Conservation (phyloP, 768 basidiomycete genomes). For the Suillus placidus region DNA sequence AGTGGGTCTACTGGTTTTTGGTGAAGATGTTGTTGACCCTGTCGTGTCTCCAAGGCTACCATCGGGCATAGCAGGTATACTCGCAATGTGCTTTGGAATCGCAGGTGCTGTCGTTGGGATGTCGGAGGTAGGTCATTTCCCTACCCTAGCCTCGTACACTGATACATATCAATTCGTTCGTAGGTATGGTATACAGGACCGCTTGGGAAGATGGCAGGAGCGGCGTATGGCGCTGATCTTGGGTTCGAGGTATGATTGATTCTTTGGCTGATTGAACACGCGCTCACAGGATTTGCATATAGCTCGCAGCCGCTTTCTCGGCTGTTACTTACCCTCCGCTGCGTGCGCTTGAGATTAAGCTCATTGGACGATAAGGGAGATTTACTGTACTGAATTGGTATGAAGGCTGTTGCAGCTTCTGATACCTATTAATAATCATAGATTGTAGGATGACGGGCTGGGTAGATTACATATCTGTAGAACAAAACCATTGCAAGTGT, state of each 20-base stretch:
- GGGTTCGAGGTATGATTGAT: slow-evolving; percentile 50
- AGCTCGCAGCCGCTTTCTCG: slow-evolving; percentile 50
- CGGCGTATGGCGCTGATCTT: slow-evolving; percentile 38
- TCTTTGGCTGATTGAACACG: not conserved
- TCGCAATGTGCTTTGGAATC: slow-evolving; percentile 49
- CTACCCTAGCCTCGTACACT: not conserved
- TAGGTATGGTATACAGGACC: slow-evolving; percentile 55
- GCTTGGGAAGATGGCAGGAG: slow-evolving; percentile 46
- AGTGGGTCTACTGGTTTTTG: slow-evolving; percentile 25
- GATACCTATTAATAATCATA: not conserved
- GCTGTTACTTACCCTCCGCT: slow-evolving; percentile 49
- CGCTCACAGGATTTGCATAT: not conserved
- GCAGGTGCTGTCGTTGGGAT: slow-evolving; percentile 54
- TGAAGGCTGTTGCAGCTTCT: not conserved
- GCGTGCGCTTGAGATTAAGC: slow-evolving; percentile 50
- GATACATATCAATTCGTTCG: not conserved
- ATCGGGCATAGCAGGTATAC: slow-evolving; percentile 48
- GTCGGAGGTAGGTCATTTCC: slow-evolving; percentile 39
- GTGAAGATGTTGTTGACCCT: not conserved
- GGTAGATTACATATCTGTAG: not conserved
- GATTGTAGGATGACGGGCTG: not conserved
- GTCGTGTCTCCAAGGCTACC: slow-evolving; percentile 40
- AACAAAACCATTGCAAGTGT: not conserved
- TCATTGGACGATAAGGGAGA: slow-evolving; percentile 39
- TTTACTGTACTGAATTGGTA: not conserved